Evolutionary conservation across 2,329 filamentous ascomycete genomes (phyloP).

Genomic region (Penicillium sclerotigenum): DNA sequence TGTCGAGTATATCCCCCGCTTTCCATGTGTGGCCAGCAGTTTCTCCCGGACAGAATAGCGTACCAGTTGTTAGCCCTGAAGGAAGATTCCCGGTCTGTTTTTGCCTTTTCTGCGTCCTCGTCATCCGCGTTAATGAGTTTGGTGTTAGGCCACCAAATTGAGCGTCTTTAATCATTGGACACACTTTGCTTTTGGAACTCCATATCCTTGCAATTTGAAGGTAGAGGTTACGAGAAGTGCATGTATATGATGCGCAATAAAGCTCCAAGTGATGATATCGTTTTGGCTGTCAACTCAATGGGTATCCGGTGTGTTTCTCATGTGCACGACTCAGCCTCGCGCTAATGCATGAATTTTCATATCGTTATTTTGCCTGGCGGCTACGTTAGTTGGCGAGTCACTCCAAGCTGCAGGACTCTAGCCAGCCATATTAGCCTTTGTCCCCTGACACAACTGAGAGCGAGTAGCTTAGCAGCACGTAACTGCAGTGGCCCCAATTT

Average conservation of each 20-base stretch:
- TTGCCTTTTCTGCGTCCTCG: too few relatives aligned
- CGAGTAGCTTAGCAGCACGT: background rate
- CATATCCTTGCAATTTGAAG: background rate
- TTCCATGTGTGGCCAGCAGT: too few relatives aligned
- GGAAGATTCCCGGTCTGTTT: too few relatives aligned
- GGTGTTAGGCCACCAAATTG: background rate
- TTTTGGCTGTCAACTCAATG: background rate
- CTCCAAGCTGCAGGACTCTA: background rate
- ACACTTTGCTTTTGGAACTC: background rate
- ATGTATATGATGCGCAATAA: background rate
- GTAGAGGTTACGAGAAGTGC: background rate
- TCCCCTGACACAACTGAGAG: background rate
- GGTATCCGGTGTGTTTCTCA: background rate
- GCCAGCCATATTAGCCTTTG: background rate
- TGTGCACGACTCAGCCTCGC: background rate
- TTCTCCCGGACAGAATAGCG: too few relatives aligned
- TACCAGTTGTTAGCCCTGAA: too few relatives aligned
- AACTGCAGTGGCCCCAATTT: too few relatives aligned
- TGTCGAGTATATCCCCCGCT: too few relatives aligned
- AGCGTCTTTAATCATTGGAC: background rate
- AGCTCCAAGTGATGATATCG: background rate
- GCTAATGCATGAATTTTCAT: background rate
- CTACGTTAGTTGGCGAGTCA: background rate
- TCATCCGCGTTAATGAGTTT: too few relatives aligned
- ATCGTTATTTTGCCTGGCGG: conserved; percentile 1